Evolutionary conservation across 305 asterid genomes (phyloP), one percentile per base, ranked within the genome.

Genomic region (Solanum aculeatissimum): DNA sequence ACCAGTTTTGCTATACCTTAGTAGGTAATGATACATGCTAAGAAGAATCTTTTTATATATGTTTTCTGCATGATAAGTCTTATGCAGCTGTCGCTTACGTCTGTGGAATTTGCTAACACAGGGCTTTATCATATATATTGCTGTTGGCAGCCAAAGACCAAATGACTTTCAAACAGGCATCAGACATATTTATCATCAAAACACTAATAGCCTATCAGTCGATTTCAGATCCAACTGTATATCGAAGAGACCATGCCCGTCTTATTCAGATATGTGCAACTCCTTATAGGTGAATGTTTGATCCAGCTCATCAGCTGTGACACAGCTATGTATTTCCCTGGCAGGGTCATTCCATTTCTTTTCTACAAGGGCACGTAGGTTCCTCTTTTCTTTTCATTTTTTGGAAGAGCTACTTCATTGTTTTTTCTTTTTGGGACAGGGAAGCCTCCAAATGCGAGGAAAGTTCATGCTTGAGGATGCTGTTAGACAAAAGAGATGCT

Each of bases 401-500:
- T 72, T 86, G 75, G 65, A 29, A 70, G 85, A 42, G 57, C 16
- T 25, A 71, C 9, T 12, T 40, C 68, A 32, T n/a, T 70, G n/a
- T 40, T 89, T 42, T 54, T 83, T 82, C 69, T 70, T 80, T 32
- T 89, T 71, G 74, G 72, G 86, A 89, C 93, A 97, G 99, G 92
- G 98, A 97, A 90, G 91, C 98, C 86, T 89, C 95, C 21, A 91
- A 87, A 91, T 93, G 92, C 49, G 97, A 92, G 91, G 98, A 93
- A 92, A 95, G 99, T 90, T 95, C 99, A 84, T 95, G 97, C 92
- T 89, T 97, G 91, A 90, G 95, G 92, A 87, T 88, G 93, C 91
- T 97, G 91, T 90, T 97, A 87, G 96, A 97, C 94, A 97, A 92
- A 89, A 93, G 99, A 90, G 99, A 95, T 83, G 97, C 99, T 49